Evolutionary conservation across 78 protist species (phyloP), one percentile per base, ranked within the genome.

Genomic region (Polysphondylium violaceum): DNA sequence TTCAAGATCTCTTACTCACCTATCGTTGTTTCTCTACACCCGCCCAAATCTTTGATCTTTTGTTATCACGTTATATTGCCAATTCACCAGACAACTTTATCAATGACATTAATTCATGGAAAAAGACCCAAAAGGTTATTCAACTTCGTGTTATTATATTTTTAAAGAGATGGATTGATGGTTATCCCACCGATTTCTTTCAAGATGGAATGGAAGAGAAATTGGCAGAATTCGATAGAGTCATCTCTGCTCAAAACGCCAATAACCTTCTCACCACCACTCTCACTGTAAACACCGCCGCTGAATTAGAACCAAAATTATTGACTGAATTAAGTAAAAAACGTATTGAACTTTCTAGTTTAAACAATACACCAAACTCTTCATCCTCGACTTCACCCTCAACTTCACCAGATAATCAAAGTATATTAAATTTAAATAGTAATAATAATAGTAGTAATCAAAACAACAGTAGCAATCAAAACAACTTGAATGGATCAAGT

Each of bases 101-200:
- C 9, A 19, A 14, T 17, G 81, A 83, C 31, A 56, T 83, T 25
- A 40, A 40, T 17, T 19, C 29, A 21, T 83, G 91, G 91, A 83
- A 83, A 35, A 51, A 44, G 16, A 79, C 58, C 3, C 77, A 83
- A 19, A 74, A 55, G 33, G 91, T 83, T 6, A 83, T 83, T 41
- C 91, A 83, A 41, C 27, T 88, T 11, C 76, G 94, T 71, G 94
- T 88, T 27, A 76, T 88, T 40, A 73, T 88, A 3, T 88, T 88
- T 78, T 78, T 88, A 29, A 88, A 88, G 60, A 81, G 87, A 38
- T 88, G 94, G 94, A 88, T 88, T 40, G 94, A 88, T 9, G 53
- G 64, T 67, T 88, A 88, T 47, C 89, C 87, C 43, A 21, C 23
- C 27, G 94, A 88, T 67, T 88, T 88, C 53, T 75, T 75, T 11